Base-by-base conservation (phyloP, 345 rosid species). In the Pistacia vera region DNA sequence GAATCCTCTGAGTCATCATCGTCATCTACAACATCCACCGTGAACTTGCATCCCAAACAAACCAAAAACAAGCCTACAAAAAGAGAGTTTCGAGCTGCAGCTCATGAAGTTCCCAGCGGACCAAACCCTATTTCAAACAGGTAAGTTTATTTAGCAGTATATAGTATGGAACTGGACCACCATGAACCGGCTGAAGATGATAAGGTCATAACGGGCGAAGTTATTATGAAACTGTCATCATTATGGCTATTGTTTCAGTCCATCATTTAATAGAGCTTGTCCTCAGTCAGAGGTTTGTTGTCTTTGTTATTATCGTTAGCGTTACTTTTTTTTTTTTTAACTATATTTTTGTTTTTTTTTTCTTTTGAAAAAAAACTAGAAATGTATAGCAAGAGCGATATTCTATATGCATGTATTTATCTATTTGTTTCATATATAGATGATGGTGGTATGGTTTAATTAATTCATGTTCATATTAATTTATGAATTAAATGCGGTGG, bases 111-210 rank as follows among this genome's bases (percentile, higher is more conserved):
- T 74, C 98, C 97, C 0, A 94, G 98, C 58, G 98, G 97, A 66
- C 97, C 98, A 52, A 92, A 94, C 87, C 98, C 98, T 68, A 92
- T 92, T 78, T 92, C 97, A 49, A 92, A 94, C 84, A 86, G 88
- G 87, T 90, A 77, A 84, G 76, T 73, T 51, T 28, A 63, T 63
- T 44, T 2, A 56, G 46, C 6, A 25, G 60, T 20, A 16, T 1
- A 20, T 28, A 6, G 18, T 11, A 14, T 18, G 18, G 41, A 51
- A 38, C 28, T 33, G 61, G 59, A 59, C 41, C 30, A 35, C 57
- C 44, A 33, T 3, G 44, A 67, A 17, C 25, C 57, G 33, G 75
- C 70, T 36, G 82, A 63, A 28, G 76, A 63, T 63, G 57, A n/a
- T 58, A 68, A 48, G n/a, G 35, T 16, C 1, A 16, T 14, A 41